These are phyloP conservation scores for Arthrobotrys musiformis DNA, from an alignment of 2,329 filamentous ascomycete species.

Conservation along the genomic window DNA sequence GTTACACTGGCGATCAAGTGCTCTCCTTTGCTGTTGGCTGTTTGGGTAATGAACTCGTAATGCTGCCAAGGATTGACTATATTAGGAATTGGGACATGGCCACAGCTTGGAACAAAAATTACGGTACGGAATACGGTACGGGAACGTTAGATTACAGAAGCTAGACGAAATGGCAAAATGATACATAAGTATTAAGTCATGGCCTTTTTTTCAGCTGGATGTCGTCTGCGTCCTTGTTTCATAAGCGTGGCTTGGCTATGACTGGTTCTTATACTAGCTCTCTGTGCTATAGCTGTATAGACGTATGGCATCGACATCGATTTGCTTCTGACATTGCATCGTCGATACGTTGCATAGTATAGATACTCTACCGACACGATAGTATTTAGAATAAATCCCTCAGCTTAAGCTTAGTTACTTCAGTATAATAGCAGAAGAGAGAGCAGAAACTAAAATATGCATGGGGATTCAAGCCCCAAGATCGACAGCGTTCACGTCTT, in stretches of 20 bases:
- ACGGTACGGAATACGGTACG: too few relatives aligned
- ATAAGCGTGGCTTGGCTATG: not conserved
- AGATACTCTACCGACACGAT: too few relatives aligned
- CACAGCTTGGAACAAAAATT: conserved; percentile 11
- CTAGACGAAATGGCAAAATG: conserved; percentile 34
- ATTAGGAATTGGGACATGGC: conserved; percentile 4
- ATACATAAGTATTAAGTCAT: too few relatives aligned
- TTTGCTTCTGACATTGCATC: conserved; percentile 7
- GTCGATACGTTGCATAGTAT: not conserved
- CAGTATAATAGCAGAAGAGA: too few relatives aligned
- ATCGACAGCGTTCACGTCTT: conserved; percentile 30
- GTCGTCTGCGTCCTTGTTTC: not conserved
- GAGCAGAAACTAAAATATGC: conserved; percentile 40
- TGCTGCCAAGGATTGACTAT: conserved; percentile 29
- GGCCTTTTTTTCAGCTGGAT: not conserved
- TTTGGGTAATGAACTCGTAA: conserved; percentile 41
- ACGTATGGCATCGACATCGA: not conserved
- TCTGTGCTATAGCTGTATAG: too few relatives aligned
- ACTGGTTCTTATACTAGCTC: too few relatives aligned
- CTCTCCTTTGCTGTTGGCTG: not conserved
- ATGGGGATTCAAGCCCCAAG: conserved; percentile 37
- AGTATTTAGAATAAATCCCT: conserved; percentile 39
- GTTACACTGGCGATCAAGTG: conserved; percentile 41
- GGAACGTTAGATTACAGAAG: conserved; percentile 4
- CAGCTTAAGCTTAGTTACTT: conserved; percentile 1